These are phyloP conservation scores for Isabelozyma gotoi DNA, from an alignment of 805 yeast genomes.

Conservation along the genomic window DNA sequence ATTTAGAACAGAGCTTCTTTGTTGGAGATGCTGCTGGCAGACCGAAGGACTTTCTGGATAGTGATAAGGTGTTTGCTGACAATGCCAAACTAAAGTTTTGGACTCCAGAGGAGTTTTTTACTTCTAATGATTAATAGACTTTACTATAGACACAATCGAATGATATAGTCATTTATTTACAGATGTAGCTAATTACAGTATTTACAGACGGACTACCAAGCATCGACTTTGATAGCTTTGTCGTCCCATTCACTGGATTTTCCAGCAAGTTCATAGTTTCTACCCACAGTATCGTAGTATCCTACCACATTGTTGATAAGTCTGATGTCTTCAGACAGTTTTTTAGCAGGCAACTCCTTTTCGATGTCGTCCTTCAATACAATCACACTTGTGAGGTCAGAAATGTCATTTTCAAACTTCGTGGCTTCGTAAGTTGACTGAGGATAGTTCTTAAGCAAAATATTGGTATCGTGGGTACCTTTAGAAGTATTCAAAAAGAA, in stretches of 20 bases:
- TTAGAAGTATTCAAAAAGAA: conserved; percentile 34
- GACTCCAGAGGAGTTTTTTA: conserved; percentile 71
- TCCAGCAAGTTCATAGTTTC: conserved; percentile 23
- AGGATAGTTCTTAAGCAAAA: conserved; percentile 60
- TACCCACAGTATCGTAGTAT: conserved; percentile 68
- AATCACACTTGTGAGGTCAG: conserved; percentile 44
- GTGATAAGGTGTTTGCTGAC: conserved; percentile 71
- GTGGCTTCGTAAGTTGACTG: conserved; percentile 63
- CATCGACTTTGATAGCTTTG: conserved; percentile 16
- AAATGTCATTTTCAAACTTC: conserved; percentile 70
- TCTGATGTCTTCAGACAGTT: conserved; percentile 22
- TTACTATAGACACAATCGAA: conserved; percentile 1
- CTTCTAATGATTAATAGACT: background rate
- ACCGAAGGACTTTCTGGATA: conserved; percentile 70
- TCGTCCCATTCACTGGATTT: conserved; percentile 20
- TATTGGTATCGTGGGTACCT: conserved; percentile 43
- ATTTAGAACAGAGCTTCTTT: conserved; percentile 44
- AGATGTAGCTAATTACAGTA: background rate
- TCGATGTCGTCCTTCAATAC: conserved; percentile 30
- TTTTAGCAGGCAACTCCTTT: conserved; percentile 14
- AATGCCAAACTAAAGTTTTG: conserved; percentile 52
- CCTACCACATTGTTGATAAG: conserved; percentile 49
- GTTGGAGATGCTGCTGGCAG: conserved; percentile 99
- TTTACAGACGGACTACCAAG: conserved; percentile 3
- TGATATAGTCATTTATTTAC: no score